phyloP scores from a whole-genome alignment of 2,329 filamentous ascomycete species.

The Emydomyces testavorans region DNA sequence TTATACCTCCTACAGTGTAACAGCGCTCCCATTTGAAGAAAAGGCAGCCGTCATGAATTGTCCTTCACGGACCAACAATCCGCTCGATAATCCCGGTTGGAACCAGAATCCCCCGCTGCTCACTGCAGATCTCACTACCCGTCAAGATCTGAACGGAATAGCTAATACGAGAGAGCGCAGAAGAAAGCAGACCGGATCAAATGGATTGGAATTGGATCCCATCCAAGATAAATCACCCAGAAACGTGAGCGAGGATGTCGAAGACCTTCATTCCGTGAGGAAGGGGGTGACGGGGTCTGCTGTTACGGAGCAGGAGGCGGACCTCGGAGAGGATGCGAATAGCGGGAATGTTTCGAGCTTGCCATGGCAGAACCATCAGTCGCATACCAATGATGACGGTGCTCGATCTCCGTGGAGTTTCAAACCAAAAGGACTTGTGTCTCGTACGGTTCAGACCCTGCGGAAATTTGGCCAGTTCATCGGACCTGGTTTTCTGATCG shows the following conservation, averaged over 20 bases:
- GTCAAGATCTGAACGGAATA: constrained; percentile 50
- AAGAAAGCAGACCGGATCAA: constrained; percentile 28
- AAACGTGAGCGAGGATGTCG: constrained; percentile 18
- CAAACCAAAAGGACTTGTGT: not conserved
- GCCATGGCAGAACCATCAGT: not conserved
- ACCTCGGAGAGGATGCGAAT: not conserved
- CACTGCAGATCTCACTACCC: constrained; percentile 50
- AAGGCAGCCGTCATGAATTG: constrained; percentile 48
- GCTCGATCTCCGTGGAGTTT: not conserved
- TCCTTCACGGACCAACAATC: constrained; percentile 50
- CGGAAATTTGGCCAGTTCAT: constrained; percentile 36
- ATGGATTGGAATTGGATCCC: constrained; percentile 21
- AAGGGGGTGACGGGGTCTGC: constrained; percentile 4
- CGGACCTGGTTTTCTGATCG: constrained; percentile 39
- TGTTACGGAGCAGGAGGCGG: not conserved
- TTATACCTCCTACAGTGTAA: too few relatives aligned
- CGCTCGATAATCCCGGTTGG: constrained; percentile 41
- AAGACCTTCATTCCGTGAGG: not conserved
- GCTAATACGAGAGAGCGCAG: constrained; percentile 46
- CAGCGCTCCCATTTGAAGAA: not conserved
- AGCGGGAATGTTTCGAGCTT: not conserved
- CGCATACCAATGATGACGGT: not conserved
- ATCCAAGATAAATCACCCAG: constrained; percentile 21
- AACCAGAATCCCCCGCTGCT: constrained; percentile 52
- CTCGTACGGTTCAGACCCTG: constrained; percentile 18